These are phyloP conservation scores for Calonectria hongkongensis DNA, from an alignment of 2,329 filamentous ascomycete species.

Conservation along the genomic window DNA sequence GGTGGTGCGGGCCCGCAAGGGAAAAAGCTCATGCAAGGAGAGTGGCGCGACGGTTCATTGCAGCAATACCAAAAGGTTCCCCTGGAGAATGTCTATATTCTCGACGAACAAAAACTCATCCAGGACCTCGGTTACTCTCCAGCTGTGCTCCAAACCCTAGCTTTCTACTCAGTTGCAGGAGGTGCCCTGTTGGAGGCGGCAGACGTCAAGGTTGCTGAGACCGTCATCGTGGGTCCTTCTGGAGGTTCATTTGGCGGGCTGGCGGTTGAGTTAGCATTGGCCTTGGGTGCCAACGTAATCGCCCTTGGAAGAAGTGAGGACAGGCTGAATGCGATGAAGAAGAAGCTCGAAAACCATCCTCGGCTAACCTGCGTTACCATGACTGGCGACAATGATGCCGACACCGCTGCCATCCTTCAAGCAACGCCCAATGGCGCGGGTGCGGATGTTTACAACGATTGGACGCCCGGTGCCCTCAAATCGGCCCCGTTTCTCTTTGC, in stretches of 20 bases:
- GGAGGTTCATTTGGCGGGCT: slow-evolving; percentile 36
- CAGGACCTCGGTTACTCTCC: slow-evolving; percentile 18
- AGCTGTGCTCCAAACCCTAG: slow-evolving; percentile 19
- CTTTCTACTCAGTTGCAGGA: slow-evolving; percentile 26
- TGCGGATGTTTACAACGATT: slow-evolving; percentile 34
- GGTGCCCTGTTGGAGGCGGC: slow-evolving; percentile 34
- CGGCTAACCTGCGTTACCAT: slow-evolving; percentile 31
- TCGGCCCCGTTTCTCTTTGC: slow-evolving; percentile 24
- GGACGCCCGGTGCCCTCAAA: slow-evolving; percentile 12
- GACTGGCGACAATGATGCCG: slow-evolving; percentile 28
- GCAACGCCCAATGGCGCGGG: slow-evolving; percentile 32
- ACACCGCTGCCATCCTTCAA: slow-evolving; percentile 19
- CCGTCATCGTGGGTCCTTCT: slow-evolving; percentile 34
- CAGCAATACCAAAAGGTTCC: slow-evolving; percentile 22
- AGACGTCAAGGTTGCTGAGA: slow-evolving; percentile 37
- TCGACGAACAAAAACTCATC: neutral
- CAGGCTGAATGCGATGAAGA: slow-evolving; percentile 22
- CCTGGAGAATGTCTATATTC: slow-evolving; percentile 16
- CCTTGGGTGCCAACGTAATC: slow-evolving; percentile 16
- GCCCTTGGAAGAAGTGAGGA: slow-evolving; percentile 25
- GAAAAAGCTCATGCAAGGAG: slow-evolving; percentile 12
- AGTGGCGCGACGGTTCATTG: slow-evolving; percentile 22
- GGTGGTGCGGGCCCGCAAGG: slow-evolving; percentile 19
- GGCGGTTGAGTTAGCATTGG: slow-evolving; percentile 12
- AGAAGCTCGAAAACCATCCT: slow-evolving; percentile 26